These are phyloP conservation scores for Oryza coarctata DNA, from an alignment of 176 grass and related monocot genomes.

Conservation along the genomic window DNA sequence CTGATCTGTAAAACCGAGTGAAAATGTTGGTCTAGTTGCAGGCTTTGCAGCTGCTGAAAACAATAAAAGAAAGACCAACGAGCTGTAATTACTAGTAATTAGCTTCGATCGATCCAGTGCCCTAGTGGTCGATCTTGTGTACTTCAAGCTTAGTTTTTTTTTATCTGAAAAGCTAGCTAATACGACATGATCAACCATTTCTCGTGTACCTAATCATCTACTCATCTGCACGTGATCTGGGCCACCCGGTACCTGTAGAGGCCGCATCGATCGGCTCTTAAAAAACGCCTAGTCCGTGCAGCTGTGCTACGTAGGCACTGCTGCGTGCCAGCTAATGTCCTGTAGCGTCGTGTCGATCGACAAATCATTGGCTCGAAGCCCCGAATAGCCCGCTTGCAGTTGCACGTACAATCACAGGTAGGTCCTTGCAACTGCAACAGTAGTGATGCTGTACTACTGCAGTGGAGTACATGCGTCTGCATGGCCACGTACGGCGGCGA, in stretches of 20 bases:
- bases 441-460: too few relatives aligned
- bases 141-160: neutral
- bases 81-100: neutral
- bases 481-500: neutral
- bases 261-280: neutral
- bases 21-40: neutral
- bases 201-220: neutral
- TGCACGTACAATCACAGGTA: neutral
- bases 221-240: neutral
- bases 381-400: neutral
- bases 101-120: neutral
- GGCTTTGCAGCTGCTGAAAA: too few relatives aligned
- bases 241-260: neutral
- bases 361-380: neutral
- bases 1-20: neutral
- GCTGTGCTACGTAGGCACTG: too few relatives aligned
- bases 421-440: neutral
- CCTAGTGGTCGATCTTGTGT: neutral
- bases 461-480: neutral
- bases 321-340: neutral
- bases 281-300: constrained; percentile 21
- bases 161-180: neutral
- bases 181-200: neutral
- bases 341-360: neutral
- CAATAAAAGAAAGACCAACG: neutral